phyloP scores from a whole-genome alignment of 2,329 filamentous ascomycete genomes.

The Rhinocladiella similis region DNA sequence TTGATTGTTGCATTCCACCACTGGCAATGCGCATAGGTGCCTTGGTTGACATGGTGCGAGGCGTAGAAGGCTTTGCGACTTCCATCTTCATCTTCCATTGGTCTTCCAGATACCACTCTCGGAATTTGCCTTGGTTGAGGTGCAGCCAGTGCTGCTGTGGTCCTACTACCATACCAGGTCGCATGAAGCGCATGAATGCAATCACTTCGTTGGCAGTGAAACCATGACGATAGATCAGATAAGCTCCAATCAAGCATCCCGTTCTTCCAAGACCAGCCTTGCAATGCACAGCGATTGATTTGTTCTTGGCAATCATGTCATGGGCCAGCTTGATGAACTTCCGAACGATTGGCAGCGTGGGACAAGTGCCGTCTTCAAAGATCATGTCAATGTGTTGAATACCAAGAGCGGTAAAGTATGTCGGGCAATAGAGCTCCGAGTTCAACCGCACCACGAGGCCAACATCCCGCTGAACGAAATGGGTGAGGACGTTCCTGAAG shows the following conservation, averaged over 20 bases:
- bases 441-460: slow-evolving; percentile 94
- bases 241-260: slow-evolving; percentile 93
- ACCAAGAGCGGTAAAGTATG: slow-evolving; percentile 93
- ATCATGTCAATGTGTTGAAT: slow-evolving; percentile 99
- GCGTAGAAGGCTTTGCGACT: slow-evolving; percentile 58
- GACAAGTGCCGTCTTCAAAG: slow-evolving; percentile 97
- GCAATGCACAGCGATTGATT: slow-evolving; percentile 95
- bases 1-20: slow-evolving; percentile 69
- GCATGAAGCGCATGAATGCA: slow-evolving; percentile 98
- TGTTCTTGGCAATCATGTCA: slow-evolving; percentile 89
- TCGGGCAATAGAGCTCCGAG: slow-evolving; percentile 91
- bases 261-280: slow-evolving; percentile 95
- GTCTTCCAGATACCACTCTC: slow-evolving; percentile 93
- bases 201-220: slow-evolving; percentile 98
- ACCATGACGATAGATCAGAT: slow-evolving; percentile 94
- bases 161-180: slow-evolving; percentile 97
- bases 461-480: slow-evolving; percentile 85
- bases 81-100: slow-evolving; percentile 79
- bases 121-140: slow-evolving; percentile 92
- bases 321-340: slow-evolving; percentile 95
- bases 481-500: slow-evolving; percentile 92
- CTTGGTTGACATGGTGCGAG: slow-evolving; percentile 55
- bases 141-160: slow-evolving; percentile 99
- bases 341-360: slow-evolving; percentile 80
- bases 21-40: slow-evolving; percentile 59